These are phyloP conservation scores for Tilletia indica DNA, from an alignment of 1,284 basidiomycete species.

Conservation along the genomic window DNA sequence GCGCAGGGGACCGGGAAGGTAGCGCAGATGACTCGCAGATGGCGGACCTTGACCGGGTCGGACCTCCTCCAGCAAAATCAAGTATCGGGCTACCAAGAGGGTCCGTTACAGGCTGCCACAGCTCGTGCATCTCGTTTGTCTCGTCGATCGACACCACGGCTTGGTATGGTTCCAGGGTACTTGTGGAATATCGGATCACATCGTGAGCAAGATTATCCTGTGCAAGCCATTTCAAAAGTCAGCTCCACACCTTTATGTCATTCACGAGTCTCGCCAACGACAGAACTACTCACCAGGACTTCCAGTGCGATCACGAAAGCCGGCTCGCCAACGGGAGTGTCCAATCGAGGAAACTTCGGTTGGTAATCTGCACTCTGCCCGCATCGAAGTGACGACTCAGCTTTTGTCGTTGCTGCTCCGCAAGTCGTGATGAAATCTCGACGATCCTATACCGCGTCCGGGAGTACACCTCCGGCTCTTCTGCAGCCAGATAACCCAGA, in stretches of 20 bases:
- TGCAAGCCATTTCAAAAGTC: background rate
- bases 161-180: constrained; percentile 74
- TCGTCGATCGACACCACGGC: constrained; percentile 77
- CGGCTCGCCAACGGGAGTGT: constrained; percentile 71
- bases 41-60: constrained; percentile 57
- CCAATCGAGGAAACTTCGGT: constrained; percentile 86
- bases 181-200: constrained; percentile 81
- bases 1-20: constrained; percentile 61
- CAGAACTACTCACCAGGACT: constrained; percentile 72
- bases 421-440: constrained; percentile 82
- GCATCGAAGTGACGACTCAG: constrained; percentile 31
- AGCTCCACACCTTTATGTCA: background rate
- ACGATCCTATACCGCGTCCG: constrained; percentile 86
- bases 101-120: constrained; percentile 82
- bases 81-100: constrained; percentile 75
- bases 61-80: constrained; percentile 29
- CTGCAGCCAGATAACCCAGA: constrained; percentile 72
- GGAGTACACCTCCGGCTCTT: constrained; percentile 87
- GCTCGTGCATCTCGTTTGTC: constrained; percentile 77
- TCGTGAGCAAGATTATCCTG: constrained; percentile 98
- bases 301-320: constrained; percentile 94
- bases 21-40: constrained; percentile 63
- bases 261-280: background rate
- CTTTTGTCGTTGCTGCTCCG: constrained; percentile 65
- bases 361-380: constrained; percentile 69